Evolutionary conservation across 768 basidiomycete species (phyloP).

Genomic region (Boletus coccyginus): DNA sequence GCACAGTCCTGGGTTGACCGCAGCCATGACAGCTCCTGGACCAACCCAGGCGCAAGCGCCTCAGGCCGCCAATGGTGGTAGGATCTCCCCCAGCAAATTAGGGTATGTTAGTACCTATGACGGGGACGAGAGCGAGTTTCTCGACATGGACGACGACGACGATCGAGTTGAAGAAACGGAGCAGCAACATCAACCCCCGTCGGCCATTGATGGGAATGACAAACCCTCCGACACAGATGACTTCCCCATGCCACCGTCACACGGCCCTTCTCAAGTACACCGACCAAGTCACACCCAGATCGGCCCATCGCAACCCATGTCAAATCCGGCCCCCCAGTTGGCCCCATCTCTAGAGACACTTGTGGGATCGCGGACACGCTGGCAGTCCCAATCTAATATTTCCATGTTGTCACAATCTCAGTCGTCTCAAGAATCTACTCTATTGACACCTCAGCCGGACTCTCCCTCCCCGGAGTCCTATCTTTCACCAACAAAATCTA

Average conservation of each 20-base stretch:
- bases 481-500: conserved; percentile 24
- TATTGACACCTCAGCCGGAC: conserved; percentile 20
- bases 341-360: conserved; percentile 12
- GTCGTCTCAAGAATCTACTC: conserved; percentile 19
- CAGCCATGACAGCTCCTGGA: not conserved
- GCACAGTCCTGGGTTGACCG: conserved; percentile 42
- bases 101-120: conserved; percentile 7
- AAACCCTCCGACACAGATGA: conserved; percentile 47
- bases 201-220: conserved; percentile 13
- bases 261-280: conserved; percentile 10
- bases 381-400: conserved; percentile 21
- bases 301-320: conserved; percentile 8
- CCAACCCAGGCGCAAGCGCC: not conserved
- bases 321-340: conserved; percentile 18
- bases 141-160: conserved; percentile 53
- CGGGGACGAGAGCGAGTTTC: conserved; percentile 52
- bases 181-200: conserved; percentile 5
- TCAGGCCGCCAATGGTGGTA: not conserved
- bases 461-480: conserved; percentile 32
- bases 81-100: conserved; percentile 10
- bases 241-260: conserved; percentile 48
- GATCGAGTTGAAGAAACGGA: conserved; percentile 20
- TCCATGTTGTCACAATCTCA: conserved; percentile 23
- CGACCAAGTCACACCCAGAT: conserved; percentile 8
- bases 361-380: conserved; percentile 21